phyloP scores from a whole-genome alignment of 495 filamentous ascomycete genomes.

The Penicillium arizonense region DNA sequence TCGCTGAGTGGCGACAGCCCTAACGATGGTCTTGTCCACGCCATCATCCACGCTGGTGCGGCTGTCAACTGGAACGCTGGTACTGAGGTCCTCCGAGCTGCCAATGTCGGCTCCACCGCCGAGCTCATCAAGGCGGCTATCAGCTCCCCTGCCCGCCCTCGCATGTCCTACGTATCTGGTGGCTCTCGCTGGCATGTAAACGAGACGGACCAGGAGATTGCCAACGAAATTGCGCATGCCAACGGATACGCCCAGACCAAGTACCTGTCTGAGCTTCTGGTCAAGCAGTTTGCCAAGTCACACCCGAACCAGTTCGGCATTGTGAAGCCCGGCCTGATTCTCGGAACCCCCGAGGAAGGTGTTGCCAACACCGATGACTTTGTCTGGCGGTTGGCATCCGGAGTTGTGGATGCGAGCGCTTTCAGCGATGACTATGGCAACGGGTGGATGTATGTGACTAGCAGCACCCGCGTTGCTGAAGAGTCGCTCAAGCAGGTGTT shows the following conservation, averaged over 20 bases:
- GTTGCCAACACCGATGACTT: conserved; percentile 32
- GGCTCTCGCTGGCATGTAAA: conserved; percentile 10
- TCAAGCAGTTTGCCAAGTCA: conserved; percentile 16
- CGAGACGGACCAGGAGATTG: conserved; percentile 12
- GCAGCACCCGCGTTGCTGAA: conserved; percentile 21
- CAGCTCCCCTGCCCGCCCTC: neutral
- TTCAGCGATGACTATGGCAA: conserved; percentile 22
- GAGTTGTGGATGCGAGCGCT: conserved; percentile 13
- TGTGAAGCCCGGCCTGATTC: conserved; percentile 34
- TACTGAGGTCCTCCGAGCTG: conserved; percentile 31
- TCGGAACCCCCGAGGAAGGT: conserved; percentile 24
- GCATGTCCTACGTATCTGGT: conserved; percentile 30
- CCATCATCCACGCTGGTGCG: conserved; percentile 82
- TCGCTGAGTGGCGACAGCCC: conserved; percentile 47
- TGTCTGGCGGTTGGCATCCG: conserved; percentile 30
- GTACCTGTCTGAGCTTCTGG: conserved; percentile 28
- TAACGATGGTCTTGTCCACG: conserved; percentile 50
- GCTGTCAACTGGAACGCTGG: conserved; percentile 39
- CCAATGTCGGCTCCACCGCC: conserved; percentile 43
- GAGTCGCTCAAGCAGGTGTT: conserved; percentile 12
- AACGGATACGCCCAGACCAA: conserved; percentile 37
- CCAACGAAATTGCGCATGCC: conserved; percentile 7
- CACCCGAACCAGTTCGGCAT: conserved; percentile 16
- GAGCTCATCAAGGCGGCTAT: conserved; percentile 28
- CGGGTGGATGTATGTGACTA: conserved; percentile 22